Percentiles rank a stretch among this genome's conserved stretches.
Conservation (phyloP, 768 basidiomycete species). For the Nevesoporus exiguus region DNA sequence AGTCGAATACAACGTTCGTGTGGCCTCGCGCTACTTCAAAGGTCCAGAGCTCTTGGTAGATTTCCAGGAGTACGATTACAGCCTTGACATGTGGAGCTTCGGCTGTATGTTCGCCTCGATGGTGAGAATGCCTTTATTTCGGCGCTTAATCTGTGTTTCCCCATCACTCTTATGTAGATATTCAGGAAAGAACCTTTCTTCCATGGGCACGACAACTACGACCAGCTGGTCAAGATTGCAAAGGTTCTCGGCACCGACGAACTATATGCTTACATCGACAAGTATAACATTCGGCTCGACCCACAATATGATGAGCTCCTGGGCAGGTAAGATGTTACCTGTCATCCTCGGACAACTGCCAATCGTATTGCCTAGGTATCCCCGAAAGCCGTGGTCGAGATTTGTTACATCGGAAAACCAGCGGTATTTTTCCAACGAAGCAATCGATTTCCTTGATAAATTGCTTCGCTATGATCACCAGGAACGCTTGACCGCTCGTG, state of each 20-base stretch:
- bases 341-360: conserved; percentile 7
- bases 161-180: conserved; percentile 52
- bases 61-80: conserved; percentile 98
- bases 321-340: conserved; percentile 53
- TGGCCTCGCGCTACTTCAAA: conserved; percentile 97
- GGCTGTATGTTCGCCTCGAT: conserved; percentile 99
- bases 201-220: conserved; percentile 98
- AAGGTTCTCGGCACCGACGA: conserved; percentile 98
- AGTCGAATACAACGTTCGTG: conserved; percentile 97
- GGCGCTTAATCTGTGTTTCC: background rate
- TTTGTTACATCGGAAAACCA: conserved; percentile 97
- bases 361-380: conserved; percentile 52
- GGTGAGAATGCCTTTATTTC: conserved; percentile 47
- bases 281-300: conserved; percentile 93
- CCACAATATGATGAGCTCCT: conserved; percentile 95
- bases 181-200: conserved; percentile 99
- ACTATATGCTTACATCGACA: conserved; percentile 86
- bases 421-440: conserved; percentile 94
- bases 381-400: conserved; percentile 91
- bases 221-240: conserved; percentile 96
- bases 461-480: conserved; percentile 96
- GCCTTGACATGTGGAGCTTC: conserved; percentile 97
- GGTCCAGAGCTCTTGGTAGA: conserved; percentile 95
- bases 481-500: conserved; percentile 90
- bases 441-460: conserved; percentile 94